Conservation (phyloP, 371 early-diverging fungal genomes). For the Mucor racemosus region DNA sequence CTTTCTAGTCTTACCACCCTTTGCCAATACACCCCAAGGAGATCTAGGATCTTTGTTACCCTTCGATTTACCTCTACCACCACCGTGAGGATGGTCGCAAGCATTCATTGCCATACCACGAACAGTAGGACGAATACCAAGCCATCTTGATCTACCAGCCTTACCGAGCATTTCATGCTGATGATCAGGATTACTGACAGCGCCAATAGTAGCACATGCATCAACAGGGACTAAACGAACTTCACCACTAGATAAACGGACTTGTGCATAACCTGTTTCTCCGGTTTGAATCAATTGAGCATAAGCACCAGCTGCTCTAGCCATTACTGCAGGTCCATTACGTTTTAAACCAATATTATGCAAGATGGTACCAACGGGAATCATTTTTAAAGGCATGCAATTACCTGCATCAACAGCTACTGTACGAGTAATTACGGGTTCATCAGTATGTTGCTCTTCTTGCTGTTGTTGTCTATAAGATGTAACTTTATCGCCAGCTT, state of each 20-base stretch:
- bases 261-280: conserved; percentile 82
- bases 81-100: conserved; percentile 99
- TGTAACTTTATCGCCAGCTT: conserved; percentile 65
- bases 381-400: conserved; percentile 87
- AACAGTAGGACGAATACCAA: conserved; percentile 93
- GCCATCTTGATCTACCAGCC: conserved; percentile 87
- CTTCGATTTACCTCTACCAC: conserved; percentile 96
- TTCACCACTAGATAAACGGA: conserved; percentile 89
- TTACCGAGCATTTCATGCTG: conserved; percentile 89
- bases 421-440: conserved; percentile 61
- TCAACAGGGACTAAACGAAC: conserved; percentile 88
- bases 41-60: conserved; percentile 91
- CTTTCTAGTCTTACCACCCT: conserved; percentile 94
- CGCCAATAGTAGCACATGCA: conserved; percentile 92
- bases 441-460: conserved; percentile 16
- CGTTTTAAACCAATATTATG: conserved; percentile 87
- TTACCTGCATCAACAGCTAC: conserved; percentile 85
- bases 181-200: conserved; percentile 92
- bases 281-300: conserved; percentile 88
- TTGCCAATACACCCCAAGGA: conserved; percentile 95
- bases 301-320: conserved; percentile 89
- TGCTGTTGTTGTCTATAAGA: conserved; percentile 37
- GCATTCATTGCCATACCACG: conserved; percentile 99
- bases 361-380: conserved; percentile 92
- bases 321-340: conserved; percentile 84